Evolutionary conservation across 805 yeast species (phyloP).

Genomic region (Hanseniaspora nectarophila): DNA sequence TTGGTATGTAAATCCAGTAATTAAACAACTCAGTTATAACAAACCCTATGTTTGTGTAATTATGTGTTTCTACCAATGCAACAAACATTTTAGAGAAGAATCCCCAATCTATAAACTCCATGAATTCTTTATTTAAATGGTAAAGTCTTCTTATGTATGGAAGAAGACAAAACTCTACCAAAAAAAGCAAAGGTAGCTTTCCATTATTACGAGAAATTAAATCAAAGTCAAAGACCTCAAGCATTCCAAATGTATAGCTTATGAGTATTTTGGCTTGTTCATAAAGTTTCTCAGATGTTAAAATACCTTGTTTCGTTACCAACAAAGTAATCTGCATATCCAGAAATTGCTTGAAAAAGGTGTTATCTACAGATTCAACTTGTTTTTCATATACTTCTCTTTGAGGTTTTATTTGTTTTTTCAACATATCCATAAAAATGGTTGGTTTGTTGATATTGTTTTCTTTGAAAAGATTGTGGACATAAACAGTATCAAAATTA

Average conservation of each 20-base stretch:
- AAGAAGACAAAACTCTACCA: constrained; percentile 2
- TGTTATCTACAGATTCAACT: not conserved
- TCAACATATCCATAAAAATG: not conserved
- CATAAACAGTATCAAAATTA: not conserved
- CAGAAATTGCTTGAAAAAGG: not conserved
- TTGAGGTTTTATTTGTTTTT: not conserved
- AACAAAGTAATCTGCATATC: not conserved
- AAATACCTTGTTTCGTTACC: not conserved
- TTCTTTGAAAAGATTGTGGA: not conserved
- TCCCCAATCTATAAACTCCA: not conserved
- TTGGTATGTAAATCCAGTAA: not conserved
- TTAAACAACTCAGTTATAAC: not conserved
- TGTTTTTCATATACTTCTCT: not conserved
- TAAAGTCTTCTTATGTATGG: not conserved
- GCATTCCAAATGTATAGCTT: not conserved
- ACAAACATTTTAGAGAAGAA: not conserved
- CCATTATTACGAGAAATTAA: not conserved
- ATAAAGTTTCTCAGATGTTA: not conserved
- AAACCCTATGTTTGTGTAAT: not conserved
- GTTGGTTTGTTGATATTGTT: not conserved
- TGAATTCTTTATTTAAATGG: not conserved
- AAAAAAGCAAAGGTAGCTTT: not conserved
- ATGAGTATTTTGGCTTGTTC: not conserved
- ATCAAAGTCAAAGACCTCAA: not conserved
- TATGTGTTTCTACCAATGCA: not conserved